phyloP scores from a whole-genome alignment of 1,139 yeast genomes.

The Pichia cactophila region DNA sequence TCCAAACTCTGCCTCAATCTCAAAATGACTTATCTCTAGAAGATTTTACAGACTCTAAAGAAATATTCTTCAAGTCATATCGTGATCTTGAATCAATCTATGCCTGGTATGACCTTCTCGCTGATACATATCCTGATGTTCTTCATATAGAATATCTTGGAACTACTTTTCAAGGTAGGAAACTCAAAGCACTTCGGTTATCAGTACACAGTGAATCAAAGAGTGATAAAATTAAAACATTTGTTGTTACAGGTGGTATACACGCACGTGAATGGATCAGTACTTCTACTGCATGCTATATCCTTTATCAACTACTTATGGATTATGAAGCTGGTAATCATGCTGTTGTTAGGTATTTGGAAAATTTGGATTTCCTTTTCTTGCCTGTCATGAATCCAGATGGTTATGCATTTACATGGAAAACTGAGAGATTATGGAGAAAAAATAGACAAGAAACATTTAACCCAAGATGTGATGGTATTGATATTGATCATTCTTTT shows the following conservation, averaged over 20 bases:
- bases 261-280: slow-evolving; percentile 93
- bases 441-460: slow-evolving; percentile 77
- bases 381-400: slow-evolving; percentile 87
- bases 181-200: slow-evolving; percentile 58
- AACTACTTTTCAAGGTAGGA: slow-evolving; percentile 64
- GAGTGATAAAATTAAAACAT: slow-evolving; percentile 45
- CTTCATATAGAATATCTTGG: slow-evolving; percentile 63
- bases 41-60: slow-evolving; percentile 7
- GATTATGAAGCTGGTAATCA: slow-evolving; percentile 39
- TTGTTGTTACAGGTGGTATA: slow-evolving; percentile 75
- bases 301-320: slow-evolving; percentile 47
- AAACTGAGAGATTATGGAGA: slow-evolving; percentile 74
- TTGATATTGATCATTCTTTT: slow-evolving; percentile 83
- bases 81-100: slow-evolving; percentile 62
- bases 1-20: slow-evolving; percentile 44
- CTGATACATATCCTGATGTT: slow-evolving; percentile 50
- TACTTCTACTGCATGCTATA: slow-evolving; percentile 59
- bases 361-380: slow-evolving; percentile 59
- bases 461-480: slow-evolving; percentile 63
- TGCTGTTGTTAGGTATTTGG: slow-evolving; percentile 34
- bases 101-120: slow-evolving; percentile 60
- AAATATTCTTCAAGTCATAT: slow-evolving; percentile 58
- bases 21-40: slow-evolving; percentile 16
- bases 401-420: slow-evolving; percentile 84
- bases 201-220: slow-evolving; percentile 35